Conservation (phyloP, 202 grass and related monocot genomes). For the Schoenoplectus triqueter region DNA sequence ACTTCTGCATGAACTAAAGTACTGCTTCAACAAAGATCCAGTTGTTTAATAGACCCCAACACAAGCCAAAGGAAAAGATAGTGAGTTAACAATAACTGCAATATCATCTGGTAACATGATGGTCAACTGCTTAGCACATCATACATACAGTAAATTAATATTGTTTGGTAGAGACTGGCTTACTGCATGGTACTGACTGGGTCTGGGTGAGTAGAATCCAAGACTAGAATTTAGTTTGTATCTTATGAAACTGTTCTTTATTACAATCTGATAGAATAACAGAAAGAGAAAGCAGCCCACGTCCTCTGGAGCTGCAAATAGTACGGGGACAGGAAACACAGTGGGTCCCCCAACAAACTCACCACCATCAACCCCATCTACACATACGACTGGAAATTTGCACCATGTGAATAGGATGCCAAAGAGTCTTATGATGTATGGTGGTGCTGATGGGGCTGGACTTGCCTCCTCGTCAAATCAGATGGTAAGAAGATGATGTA, state of each 20-base stretch:
- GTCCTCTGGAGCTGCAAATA: slow-evolving; percentile 94
- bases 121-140: neutral
- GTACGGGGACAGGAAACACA: slow-evolving; percentile 95
- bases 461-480: slow-evolving; percentile 97
- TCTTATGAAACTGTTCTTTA: slow-evolving; percentile 18
- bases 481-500: slow-evolving; percentile 55
- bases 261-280: slow-evolving; percentile 52
- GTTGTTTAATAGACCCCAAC: neutral
- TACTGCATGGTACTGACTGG: neutral
- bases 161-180: neutral
- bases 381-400: slow-evolving; percentile 77
- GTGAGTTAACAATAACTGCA: neutral
- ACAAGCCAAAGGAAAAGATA: neutral
- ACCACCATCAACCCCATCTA: slow-evolving; percentile 92
- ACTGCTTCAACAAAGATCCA: neutral
- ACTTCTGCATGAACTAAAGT: slow-evolving; percentile 3
- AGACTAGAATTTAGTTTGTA: slow-evolving; percentile 11
- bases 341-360: slow-evolving; percentile 80
- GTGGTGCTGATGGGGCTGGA: slow-evolving; percentile 78
- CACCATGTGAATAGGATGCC: slow-evolving; percentile 59
- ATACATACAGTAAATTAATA: neutral
- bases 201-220: neutral
- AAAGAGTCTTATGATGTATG: slow-evolving; percentile 95
- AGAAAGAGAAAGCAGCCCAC: slow-evolving; percentile 97
- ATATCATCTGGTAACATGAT: neutral